phyloP scores from a whole-genome alignment of 345 rosid genomes.

The Zanthoxylum bungeanum region DNA sequence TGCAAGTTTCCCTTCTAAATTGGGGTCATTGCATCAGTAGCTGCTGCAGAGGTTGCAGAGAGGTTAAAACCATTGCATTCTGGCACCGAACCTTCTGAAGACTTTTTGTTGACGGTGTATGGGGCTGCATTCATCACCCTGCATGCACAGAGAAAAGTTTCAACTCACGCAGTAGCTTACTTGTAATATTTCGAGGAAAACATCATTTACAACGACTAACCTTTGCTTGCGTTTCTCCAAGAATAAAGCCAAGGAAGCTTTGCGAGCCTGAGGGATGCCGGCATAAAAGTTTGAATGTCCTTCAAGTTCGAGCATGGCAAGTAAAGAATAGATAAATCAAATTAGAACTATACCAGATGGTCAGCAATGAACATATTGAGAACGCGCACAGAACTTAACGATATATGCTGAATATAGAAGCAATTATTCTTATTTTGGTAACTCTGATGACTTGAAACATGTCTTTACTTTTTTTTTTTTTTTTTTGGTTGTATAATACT shows the following conservation, averaged over 20 bases:
- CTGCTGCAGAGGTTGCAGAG: constrained; percentile 13
- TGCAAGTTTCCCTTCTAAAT: constrained; percentile 9
- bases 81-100: constrained; percentile 30
- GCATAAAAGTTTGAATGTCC: constrained; percentile 3
- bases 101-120: constrained; percentile 39
- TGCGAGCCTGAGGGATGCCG: constrained; percentile 82
- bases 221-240: constrained; percentile 97
- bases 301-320: not conserved
- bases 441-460: not conserved
- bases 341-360: not conserved
- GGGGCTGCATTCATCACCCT: constrained; percentile 64
- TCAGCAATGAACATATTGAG: not conserved
- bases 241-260: constrained; percentile 95
- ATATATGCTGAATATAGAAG: not conserved
- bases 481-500: not conserved
- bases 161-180: not conserved
- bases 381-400: too few relatives aligned
- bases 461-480: too few relatives aligned
- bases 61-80: constrained; percentile 31
- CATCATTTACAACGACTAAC: constrained; percentile 26
- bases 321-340: not conserved
- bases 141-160: constrained; percentile 18
- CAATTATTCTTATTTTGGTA: not conserved
- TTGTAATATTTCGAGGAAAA: not conserved
- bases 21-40: constrained; percentile 1